These are phyloP conservation scores for Astrothelium macrocarpum DNA, from an alignment of 495 filamentous ascomycete species.

Conservation along the genomic window DNA sequence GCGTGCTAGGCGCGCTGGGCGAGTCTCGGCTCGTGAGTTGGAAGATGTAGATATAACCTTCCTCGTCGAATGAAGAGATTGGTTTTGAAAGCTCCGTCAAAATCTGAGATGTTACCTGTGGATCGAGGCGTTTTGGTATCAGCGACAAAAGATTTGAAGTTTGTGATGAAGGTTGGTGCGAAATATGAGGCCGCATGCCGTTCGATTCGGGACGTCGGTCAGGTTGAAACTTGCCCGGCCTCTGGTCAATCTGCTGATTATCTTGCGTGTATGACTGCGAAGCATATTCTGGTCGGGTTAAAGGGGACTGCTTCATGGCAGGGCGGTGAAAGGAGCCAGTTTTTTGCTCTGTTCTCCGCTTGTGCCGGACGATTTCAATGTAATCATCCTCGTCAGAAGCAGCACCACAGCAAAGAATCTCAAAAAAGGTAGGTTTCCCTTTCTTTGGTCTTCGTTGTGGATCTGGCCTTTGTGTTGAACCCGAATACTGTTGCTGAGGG, in stretches of 20 bases:
- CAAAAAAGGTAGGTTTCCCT: constrained; percentile 24
- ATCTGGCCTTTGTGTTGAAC: constrained; percentile 8
- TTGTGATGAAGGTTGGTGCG: constrained; percentile 33
- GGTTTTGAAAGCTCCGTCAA: constrained; percentile 75
- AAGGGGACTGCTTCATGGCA: neutral
- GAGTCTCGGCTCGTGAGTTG: constrained; percentile 51
- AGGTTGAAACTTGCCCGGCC: neutral
- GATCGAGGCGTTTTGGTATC: constrained; percentile 54
- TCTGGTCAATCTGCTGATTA: neutral
- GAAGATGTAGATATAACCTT: constrained; percentile 97
- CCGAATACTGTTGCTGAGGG: constrained; percentile 2
- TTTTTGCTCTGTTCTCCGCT: constrained; percentile 17
- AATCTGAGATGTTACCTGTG: constrained; percentile 54
- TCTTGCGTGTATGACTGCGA: neutral
- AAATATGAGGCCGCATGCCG: constrained; percentile 3
- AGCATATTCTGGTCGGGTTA: neutral
- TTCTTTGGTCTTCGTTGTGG: constrained; percentile 10
- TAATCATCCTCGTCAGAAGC: constrained; percentile 28
- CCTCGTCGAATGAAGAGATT: constrained; percentile 63
- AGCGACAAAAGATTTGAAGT: constrained; percentile 48
- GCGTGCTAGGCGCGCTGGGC: constrained; percentile 5
- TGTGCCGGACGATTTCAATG: constrained; percentile 33
- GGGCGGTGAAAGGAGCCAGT: neutral
- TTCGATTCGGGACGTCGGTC: neutral
- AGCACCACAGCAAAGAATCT: constrained; percentile 25